Evolutionary conservation across 1,139 yeast genomes (phyloP), one percentile per base, ranked within the genome.

Genomic region (Spathaspora sp.): DNA sequence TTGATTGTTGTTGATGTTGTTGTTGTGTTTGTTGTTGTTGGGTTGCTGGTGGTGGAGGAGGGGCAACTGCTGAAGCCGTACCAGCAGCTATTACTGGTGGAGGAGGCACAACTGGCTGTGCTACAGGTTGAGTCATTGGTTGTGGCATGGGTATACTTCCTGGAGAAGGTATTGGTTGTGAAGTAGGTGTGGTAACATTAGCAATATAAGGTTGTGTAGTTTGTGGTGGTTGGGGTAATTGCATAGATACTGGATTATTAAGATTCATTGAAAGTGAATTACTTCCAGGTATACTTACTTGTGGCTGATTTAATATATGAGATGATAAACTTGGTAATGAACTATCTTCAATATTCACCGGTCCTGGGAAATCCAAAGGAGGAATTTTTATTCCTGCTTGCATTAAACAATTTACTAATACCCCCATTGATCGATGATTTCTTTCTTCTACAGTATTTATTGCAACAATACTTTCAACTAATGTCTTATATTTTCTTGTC

Each of bases 311-410:
- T 46, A 20, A 24, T 15, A 43, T 39, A 23, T 46, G 50, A 23
- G 45, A 42, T 26, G 51, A 40, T 20, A 47, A 45, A 29, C 47
- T 43, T 11, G 52, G 52, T 25, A 49, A 41, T 5, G 52, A 24
- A 25, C 48, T 39, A 16, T 25, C 39, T 11, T 17, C 41, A 2
- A 40, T 17, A 37, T 20, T 27, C 36, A 2, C 13, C 10, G 78
- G 76, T 48, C 64, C 64, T 3, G 86, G 86, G 44, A 81, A 64
- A 50, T 82, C 85, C 42, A 82, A 64, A 2, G 78, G 80, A 4
- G 91, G 90, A n/a, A 86, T 51, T 49, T 85, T 80, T 41, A 85
- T 78, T 1, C 93, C 93, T 11, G 82, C 72, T 51, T 73, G 82
- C 4, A 68, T 56, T 29, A 86, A 63, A 38, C 80, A 67, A 47